Evolutionary conservation across 805 yeast genomes (phyloP).

Genomic region (Ogataea dorogensis): DNA sequence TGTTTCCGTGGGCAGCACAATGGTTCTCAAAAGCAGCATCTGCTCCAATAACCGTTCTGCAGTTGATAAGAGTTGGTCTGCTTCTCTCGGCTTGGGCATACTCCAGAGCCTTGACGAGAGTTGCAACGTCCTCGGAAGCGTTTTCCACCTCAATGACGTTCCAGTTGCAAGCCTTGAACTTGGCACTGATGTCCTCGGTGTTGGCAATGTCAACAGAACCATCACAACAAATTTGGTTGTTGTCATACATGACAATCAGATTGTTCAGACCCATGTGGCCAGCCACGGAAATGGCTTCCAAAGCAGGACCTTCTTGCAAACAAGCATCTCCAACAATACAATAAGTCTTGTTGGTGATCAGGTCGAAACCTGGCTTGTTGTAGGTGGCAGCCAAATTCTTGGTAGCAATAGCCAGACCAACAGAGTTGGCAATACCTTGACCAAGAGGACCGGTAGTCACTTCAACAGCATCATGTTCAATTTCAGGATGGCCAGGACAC

Average conservation of each 20-base stretch:
- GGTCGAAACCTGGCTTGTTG: conserved; percentile 78
- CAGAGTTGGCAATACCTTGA: conserved; percentile 95
- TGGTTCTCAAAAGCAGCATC: conserved; percentile 87
- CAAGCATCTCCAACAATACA: conserved; percentile 95
- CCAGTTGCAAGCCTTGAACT: conserved; percentile 96
- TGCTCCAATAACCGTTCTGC: conserved; percentile 89
- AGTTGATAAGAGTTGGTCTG: conserved; percentile 79
- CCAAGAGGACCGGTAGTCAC: conserved; percentile 99
- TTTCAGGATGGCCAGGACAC: conserved; percentile 98
- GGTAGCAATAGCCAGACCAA: conserved; percentile 95
- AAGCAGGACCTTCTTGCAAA: conserved; percentile 94
- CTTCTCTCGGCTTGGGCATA: conserved; percentile 31
- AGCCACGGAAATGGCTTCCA: conserved; percentile 91
- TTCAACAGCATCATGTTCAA: conserved; percentile 88
- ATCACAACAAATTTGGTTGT: conserved; percentile 94
- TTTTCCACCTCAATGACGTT: conserved; percentile 65
- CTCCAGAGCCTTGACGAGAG: conserved; percentile 58
- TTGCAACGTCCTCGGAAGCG: conserved; percentile 82
- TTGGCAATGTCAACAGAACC: conserved; percentile 88
- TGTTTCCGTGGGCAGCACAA: conserved; percentile 93
- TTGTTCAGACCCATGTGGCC: conserved; percentile 93
- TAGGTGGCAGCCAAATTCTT: conserved; percentile 86
- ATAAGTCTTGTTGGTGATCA: conserved; percentile 76
- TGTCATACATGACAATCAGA: conserved; percentile 93
- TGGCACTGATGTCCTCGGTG: conserved; percentile 85